These are phyloP conservation scores for Monilinia fructigena DNA, from an alignment of 2,329 filamentous ascomycete genomes.

Conservation along the genomic window DNA sequence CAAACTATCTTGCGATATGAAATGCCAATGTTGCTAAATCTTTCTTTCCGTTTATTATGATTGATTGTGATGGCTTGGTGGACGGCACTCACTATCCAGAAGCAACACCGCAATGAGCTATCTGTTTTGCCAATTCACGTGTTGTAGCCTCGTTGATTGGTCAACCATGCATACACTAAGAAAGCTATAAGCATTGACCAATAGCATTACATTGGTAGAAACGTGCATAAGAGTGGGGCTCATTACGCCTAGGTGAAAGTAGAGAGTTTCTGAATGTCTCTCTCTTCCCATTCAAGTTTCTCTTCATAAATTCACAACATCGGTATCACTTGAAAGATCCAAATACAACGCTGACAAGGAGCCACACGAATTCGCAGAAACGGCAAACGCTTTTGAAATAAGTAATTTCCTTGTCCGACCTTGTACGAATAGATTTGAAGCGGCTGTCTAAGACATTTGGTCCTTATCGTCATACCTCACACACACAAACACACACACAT, in stretches of 20 bases:
- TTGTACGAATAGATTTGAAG: not conserved
- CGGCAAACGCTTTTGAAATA: not conserved
- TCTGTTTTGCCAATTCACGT: conserved; percentile 1
- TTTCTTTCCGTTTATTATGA: not conserved
- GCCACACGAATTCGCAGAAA: not conserved
- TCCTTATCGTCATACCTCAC: conserved; percentile 15
- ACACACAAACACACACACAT: conserved; percentile 4
- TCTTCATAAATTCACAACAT: not conserved
- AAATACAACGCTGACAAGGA: not conserved
- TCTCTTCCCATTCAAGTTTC: not conserved
- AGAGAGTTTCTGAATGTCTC: not conserved
- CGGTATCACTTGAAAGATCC: not conserved
- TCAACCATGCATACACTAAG: not conserved
- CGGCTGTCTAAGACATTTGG: conserved; percentile 2
- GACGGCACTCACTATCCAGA: not conserved
- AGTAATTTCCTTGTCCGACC: not conserved
- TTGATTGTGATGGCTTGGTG: not conserved
- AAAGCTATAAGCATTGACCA: conserved; percentile 8
- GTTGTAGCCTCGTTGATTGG: conserved; percentile 9
- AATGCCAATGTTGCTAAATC: not conserved
- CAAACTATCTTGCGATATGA: not conserved
- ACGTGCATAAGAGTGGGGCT: conserved; percentile 14
- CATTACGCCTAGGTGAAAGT: not conserved
- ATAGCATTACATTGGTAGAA: not conserved
- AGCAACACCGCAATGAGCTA: not conserved